Base-by-base conservation (phyloP, 768 basidiomycete genomes). In the Amanita rimosa region DNA sequence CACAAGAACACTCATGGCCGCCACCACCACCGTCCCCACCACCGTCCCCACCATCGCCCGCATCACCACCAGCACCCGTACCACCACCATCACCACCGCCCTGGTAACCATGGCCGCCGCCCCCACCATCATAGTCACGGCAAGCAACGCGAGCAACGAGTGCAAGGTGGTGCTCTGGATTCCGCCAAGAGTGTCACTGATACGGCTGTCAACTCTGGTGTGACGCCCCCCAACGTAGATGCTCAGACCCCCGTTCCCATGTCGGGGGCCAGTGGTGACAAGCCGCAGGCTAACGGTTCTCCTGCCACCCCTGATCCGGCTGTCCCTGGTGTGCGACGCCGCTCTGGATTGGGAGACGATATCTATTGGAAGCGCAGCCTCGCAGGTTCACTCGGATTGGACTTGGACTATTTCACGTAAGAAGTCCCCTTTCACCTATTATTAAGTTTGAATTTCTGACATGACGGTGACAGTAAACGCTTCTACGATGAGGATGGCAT, bases 361-460 rank as follows among this genome's bases (percentile, higher is more conserved):
- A 13, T 6, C 2, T n/a, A 29, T 22, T 36, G 27, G 10, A 40
- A 19, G 21, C 29, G 24, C n/a, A 33, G 17, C n/a, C 39, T 49
- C 14, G 48, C 48, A 13, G 33, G 40, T 11, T 43, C 48, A 0
- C 48, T 49, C 14, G 48, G 48, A 24, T 35, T 49, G 41, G 48
- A 42, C 11, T 33, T 21, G n/a, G 17, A 43, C n/a, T 49, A 31
- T 33, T 49, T 49, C 29, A 4, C 13, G 48, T 47, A 21, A 47
- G 46, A n/a, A n/a, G n/a, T n/a, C n/a, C n/a, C n/a, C n/a, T n/a
- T n/a, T 27, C 27, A 9, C 8, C 9, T 27, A 24, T 27, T 27
- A 1, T 27, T 1, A 1, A 27, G 27, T 9, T 27, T 8, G 34
- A 34, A 9, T 45, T 14, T 19, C 44, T 45, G 7, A 44, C 26